phyloP scores from a whole-genome alignment of 2,329 filamentous ascomycete genomes.

The Didymella pinodella region DNA sequence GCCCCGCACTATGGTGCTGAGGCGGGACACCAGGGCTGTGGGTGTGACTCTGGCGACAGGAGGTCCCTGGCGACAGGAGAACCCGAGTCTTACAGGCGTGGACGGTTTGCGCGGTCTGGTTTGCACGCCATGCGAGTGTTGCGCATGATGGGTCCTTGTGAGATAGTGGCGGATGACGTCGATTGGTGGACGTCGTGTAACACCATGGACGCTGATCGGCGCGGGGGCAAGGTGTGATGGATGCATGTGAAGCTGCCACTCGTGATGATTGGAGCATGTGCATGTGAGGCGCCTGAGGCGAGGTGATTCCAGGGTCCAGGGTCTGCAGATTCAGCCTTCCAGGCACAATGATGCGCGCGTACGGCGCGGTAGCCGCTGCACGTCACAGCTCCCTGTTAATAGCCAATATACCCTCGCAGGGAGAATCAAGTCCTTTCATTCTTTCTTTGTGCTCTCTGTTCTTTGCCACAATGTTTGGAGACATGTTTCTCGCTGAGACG shows the following conservation, averaged over 20 bases:
- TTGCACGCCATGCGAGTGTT: slow-evolving; percentile 12
- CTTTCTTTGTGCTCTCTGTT: not conserved
- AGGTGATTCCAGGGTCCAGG: slow-evolving; percentile 1
- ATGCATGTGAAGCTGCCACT: slow-evolving; percentile 17
- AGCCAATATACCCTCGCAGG: not conserved
- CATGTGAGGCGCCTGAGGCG: slow-evolving; percentile 11
- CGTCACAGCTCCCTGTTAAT: not conserved
- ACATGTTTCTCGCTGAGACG: not conserved
- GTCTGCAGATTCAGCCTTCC: slow-evolving; percentile 3
- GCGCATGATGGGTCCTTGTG: slow-evolving; percentile 18
- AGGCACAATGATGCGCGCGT: not conserved
- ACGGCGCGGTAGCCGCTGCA: slow-evolving; percentile 12
- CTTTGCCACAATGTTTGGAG: not conserved
- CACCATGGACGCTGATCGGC: slow-evolving; percentile 12
- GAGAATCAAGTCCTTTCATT: not conserved
- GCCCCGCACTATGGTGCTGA: slow-evolving; percentile 10
- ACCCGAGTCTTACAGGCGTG: slow-evolving; percentile 17
- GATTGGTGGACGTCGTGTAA: slow-evolving; percentile 1
- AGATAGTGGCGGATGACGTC: slow-evolving; percentile 20
- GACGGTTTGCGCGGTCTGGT: slow-evolving; percentile 11
- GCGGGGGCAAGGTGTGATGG: slow-evolving; percentile 5
- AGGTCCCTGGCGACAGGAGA: slow-evolving; percentile 1
- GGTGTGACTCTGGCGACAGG: slow-evolving; percentile 14
- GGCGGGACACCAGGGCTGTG: slow-evolving; percentile 11
- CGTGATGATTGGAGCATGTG: slow-evolving; percentile 6